Conservation (phyloP, 352 stramenopile genomes). For the Pythium plurisporium region DNA sequence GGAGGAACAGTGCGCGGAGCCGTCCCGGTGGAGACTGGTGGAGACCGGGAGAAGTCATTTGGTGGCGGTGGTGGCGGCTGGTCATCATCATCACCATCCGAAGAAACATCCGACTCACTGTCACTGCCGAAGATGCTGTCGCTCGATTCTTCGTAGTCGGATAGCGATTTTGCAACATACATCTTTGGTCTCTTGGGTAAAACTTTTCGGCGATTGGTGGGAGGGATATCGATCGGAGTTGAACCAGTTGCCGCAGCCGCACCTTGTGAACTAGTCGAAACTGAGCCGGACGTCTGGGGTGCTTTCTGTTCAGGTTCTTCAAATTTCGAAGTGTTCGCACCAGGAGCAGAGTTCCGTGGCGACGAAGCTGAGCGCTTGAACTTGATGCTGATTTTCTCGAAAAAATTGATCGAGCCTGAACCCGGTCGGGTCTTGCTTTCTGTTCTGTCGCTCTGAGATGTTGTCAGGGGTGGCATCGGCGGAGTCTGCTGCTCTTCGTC, state of each 20-base stretch:
- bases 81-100: conserved; percentile 32
- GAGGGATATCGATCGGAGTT: conserved; percentile 6
- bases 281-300: too few species aligned
- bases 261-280: too few species aligned
- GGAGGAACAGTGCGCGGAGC: neutral
- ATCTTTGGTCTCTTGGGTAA: conserved; percentile 66
- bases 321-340: neutral
- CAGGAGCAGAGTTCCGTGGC: conserved; percentile 21
- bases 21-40: neutral
- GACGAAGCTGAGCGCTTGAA: conserved; percentile 62
- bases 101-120: conserved; percentile 50
- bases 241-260: conserved; percentile 5
- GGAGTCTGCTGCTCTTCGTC: conserved; percentile 31
- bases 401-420: conserved; percentile 68
- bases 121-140: conserved; percentile 85
- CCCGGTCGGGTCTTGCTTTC: conserved; percentile 17
- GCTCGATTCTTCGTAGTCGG: conserved; percentile 75
- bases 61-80: conserved; percentile 16
- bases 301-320: conserved; percentile 7
- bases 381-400: conserved; percentile 78
- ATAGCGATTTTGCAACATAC: conserved; percentile 67
- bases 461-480: conserved; percentile 7
- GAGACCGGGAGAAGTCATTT: conserved; percentile 2
- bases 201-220: conserved; percentile 28
- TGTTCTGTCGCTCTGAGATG: conserved; percentile 1